A percentile compares a stretch with the other conserved stretches of the same genome.
phyloP scores from a whole-genome alignment of 2,329 filamentous ascomycete genomes.

The Drechslerella dactyloides region DNA sequence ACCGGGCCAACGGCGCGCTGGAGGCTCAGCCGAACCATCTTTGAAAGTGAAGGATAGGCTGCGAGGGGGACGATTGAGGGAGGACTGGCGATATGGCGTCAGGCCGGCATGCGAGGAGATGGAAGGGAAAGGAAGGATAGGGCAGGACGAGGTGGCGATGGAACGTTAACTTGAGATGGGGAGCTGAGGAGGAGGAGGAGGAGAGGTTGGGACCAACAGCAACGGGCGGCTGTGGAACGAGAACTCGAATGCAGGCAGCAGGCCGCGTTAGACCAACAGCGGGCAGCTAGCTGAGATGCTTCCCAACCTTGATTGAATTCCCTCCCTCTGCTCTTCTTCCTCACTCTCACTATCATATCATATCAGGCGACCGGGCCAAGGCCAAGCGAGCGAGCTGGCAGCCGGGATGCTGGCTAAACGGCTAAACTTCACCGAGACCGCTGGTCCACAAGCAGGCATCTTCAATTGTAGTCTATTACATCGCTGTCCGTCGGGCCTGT shows the following conservation, averaged over 20 bases:
- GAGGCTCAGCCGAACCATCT: slow-evolving; percentile 46
- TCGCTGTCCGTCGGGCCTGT: not conserved
- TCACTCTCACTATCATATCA: no score
- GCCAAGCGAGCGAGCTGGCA: slow-evolving; percentile 18
- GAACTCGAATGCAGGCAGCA: slow-evolving; percentile 1
- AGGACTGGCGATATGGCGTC: slow-evolving; percentile 1
- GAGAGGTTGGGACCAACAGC: slow-evolving; percentile 22
- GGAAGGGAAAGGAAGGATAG: slow-evolving; percentile 15
- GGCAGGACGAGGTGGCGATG: slow-evolving; percentile 19
- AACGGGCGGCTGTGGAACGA: slow-evolving; percentile 8
- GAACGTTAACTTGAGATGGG: slow-evolving; percentile 8
- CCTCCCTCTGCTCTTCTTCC: not conserved
- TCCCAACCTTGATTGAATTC: slow-evolving; percentile 8
- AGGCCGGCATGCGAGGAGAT: slow-evolving; percentile 22
- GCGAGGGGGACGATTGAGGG: slow-evolving; percentile 6
- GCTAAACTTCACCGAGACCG: no score
- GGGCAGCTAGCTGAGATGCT: slow-evolving; percentile 5
- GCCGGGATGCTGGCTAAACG: slow-evolving; percentile 31
- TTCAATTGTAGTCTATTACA: not conserved
- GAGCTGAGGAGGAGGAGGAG: slow-evolving; percentile 18
- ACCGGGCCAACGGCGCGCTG: slow-evolving; percentile 42
- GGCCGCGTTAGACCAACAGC: not conserved
- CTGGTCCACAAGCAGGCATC: no score
- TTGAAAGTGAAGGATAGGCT: slow-evolving; percentile 23
- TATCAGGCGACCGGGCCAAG: slow-evolving; percentile 1